phyloP scores from a whole-genome alignment of 176 grass and related monocot genomes.

The Canna indica region DNA sequence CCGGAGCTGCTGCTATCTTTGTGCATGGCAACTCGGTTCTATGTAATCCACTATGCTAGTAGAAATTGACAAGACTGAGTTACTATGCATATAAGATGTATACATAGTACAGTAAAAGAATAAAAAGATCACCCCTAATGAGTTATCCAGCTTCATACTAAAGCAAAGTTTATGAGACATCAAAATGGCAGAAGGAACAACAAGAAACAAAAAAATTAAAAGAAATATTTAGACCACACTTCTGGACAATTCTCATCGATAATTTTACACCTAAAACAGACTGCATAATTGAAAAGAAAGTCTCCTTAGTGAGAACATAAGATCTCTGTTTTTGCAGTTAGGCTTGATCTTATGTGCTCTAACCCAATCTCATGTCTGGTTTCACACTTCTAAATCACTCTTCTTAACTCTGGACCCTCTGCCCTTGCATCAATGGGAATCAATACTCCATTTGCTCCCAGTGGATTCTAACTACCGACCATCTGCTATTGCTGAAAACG shows the following conservation, averaged over 20 bases:
- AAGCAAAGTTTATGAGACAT: neutral
- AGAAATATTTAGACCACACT: neutral
- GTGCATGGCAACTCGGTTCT: conserved; percentile 21
- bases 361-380: no score
- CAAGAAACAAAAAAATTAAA: neutral
- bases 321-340: no score
- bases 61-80: neutral
- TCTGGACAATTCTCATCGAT: neutral
- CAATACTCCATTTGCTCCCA: neutral
- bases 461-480: neutral
- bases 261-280: no score
- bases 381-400: no score
- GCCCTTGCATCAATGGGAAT: neutral
- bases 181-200: neutral
- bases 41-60: neutral
- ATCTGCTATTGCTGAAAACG: no score
- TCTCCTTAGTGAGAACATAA: neutral
- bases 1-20: conserved; percentile 30
- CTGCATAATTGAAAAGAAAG: neutral
- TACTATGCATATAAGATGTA: neutral
- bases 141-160: neutral
- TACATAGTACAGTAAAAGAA: neutral
- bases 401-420: no score
- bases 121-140: neutral
- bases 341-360: no score